Evolutionary conservation across 1,139 yeast genomes (phyloP).

Genomic region (Saccharomycopsis crataegensis): DNA sequence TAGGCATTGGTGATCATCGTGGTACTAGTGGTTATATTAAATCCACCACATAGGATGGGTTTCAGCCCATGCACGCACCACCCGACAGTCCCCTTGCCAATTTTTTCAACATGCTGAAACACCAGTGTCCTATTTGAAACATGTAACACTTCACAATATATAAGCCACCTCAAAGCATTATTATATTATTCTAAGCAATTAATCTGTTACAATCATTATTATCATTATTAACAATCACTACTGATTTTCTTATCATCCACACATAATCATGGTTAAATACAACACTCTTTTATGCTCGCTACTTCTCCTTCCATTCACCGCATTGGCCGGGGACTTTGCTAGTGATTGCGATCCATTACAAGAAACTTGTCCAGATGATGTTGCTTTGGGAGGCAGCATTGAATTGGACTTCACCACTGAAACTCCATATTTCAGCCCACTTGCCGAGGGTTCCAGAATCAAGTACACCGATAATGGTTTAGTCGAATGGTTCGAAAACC

Average conservation of each 20-base stretch:
- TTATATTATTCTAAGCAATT: background rate
- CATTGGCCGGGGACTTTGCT: slow-evolving; percentile 5
- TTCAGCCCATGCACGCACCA: too few species aligned
- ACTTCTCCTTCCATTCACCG: background rate
- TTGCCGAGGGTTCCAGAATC: slow-evolving; percentile 30
- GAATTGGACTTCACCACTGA: slow-evolving; percentile 40
- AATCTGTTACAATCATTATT: background rate
- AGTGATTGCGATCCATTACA: slow-evolving; percentile 16
- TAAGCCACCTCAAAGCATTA: too few species aligned
- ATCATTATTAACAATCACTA: background rate
- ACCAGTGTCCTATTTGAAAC: too few species aligned
- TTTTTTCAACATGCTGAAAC: too few species aligned
- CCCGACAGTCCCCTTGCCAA: too few species aligned
- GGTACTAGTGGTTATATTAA: too few species aligned
- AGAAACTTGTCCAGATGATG: slow-evolving; percentile 35
- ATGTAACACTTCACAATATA: too few species aligned
- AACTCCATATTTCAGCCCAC: slow-evolving; percentile 40
- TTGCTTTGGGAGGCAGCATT: slow-evolving; percentile 52
- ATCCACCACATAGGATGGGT: too few species aligned
- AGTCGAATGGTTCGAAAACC: slow-evolving; percentile 47
- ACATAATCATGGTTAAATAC: background rate
- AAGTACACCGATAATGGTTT: slow-evolving; percentile 47
- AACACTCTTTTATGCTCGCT: background rate
- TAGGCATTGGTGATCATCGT: too few species aligned
- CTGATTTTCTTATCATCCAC: background rate